These are phyloP conservation scores for Penicillium argentinense DNA, from an alignment of 495 filamentous ascomycete species.

Conservation along the genomic window DNA sequence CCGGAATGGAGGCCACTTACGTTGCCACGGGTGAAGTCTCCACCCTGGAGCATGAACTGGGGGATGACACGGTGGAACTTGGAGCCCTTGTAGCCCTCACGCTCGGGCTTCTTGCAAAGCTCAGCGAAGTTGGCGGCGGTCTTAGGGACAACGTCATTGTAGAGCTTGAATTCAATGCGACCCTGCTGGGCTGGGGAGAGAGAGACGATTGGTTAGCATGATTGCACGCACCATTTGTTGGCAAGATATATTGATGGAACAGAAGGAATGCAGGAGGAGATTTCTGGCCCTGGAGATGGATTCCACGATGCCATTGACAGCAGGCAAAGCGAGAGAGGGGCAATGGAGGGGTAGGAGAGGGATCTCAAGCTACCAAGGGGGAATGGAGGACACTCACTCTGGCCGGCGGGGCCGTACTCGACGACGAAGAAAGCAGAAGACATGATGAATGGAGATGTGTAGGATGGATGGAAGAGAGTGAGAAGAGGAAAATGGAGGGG, in stretches of 20 bases:
- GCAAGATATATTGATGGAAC: background rate
- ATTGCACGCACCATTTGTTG: background rate
- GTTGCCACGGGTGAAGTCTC: slow-evolving; percentile 94
- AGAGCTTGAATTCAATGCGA: slow-evolving; percentile 89
- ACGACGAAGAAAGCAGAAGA: slow-evolving; percentile 2
- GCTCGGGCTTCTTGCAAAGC: slow-evolving; percentile 89
- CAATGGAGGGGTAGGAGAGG: background rate
- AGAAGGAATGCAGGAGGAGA: background rate
- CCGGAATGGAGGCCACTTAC: slow-evolving; percentile 49
- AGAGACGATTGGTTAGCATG: slow-evolving; percentile 3
- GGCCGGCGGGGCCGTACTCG: background rate
- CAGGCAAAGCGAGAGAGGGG: background rate
- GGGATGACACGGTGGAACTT: slow-evolving; percentile 97
- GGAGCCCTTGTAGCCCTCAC: slow-evolving; percentile 85
- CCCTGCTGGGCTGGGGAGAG: slow-evolving; percentile 62
- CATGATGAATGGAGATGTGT: background rate
- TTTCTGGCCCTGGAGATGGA: background rate
- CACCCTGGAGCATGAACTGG: slow-evolving; percentile 98
- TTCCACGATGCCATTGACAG: background rate
- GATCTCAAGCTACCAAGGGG: too few species aligned
- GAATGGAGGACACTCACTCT: background rate
- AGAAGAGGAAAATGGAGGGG: background rate
- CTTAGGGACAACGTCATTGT: slow-evolving; percentile 83
- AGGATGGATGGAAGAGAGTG: background rate
- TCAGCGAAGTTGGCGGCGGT: slow-evolving; percentile 95